phyloP scores from a whole-genome alignment of 805 yeast genomes.

The Starmerella potacharoeniae region DNA sequence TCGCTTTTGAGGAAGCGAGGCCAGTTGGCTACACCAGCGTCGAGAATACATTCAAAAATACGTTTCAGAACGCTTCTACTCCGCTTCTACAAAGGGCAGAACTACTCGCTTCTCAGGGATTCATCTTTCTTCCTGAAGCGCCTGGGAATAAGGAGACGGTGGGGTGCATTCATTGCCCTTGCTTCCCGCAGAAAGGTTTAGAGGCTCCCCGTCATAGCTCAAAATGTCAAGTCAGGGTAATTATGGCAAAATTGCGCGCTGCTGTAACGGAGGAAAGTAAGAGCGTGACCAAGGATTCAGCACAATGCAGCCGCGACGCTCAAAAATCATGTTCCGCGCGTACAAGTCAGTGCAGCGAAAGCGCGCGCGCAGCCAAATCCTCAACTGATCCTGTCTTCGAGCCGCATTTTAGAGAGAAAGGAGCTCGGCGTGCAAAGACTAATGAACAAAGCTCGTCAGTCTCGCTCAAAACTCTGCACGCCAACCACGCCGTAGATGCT shows the following conservation, averaged over 20 bases:
- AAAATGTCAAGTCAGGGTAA: not conserved
- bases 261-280: not conserved
- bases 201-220: not conserved
- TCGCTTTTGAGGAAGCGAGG: not conserved
- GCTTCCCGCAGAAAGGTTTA: constrained; percentile 3
- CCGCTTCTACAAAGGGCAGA: not conserved
- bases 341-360: no score
- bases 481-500: no score
- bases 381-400: no score
- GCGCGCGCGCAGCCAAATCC: no score
- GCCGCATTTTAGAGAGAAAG: no score
- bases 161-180: constrained; percentile 6
- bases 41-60: not conserved
- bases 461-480: no score
- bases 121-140: not conserved
- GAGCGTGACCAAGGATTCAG: no score
- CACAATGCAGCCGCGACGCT: no score
- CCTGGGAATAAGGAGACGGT: not conserved
- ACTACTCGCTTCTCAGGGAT: not conserved
- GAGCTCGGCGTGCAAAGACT: no score
- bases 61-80: not conserved
- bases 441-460: no score
- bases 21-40: not conserved
- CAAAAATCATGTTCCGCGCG: no score
- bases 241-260: not conserved